Evolutionary conservation across 2,329 filamentous ascomycete genomes (phyloP).

Genomic region (Fusarium marasasianum): DNA sequence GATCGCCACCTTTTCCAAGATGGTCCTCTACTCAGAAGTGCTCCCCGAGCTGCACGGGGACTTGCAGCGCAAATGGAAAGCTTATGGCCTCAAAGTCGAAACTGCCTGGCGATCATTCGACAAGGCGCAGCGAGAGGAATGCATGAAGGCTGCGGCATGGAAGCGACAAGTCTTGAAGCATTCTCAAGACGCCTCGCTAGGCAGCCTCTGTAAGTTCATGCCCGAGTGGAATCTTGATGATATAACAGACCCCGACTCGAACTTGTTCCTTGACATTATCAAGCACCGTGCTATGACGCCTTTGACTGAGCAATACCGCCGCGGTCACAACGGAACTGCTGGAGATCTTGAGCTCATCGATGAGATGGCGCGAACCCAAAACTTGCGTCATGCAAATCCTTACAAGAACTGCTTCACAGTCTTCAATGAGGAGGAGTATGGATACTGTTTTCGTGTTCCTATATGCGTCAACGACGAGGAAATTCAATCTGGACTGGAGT

Average conservation of each 20-base stretch:
- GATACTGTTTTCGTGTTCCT: constrained; percentile 30
- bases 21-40: neutral
- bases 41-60: neutral
- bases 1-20: neutral
- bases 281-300: constrained; percentile 48
- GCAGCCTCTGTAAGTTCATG: constrained; percentile 50
- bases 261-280: constrained; percentile 52
- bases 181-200: constrained; percentile 47
- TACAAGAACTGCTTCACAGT: neutral
- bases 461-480: too few relatives aligned
- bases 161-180: constrained; percentile 50
- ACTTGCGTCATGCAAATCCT: neutral
- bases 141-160: constrained; percentile 47
- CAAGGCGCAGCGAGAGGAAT: constrained; percentile 46
- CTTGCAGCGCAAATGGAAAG: neutral
- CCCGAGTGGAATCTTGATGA: constrained; percentile 58
- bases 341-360: constrained; percentile 51
- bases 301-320: constrained; percentile 48
- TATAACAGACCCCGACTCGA: constrained; percentile 47
- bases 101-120: constrained; percentile 52
- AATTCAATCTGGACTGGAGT: neutral
- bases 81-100: constrained; percentile 49
- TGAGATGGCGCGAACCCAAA: constrained; percentile 32
- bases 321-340: constrained; percentile 31
- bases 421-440: neutral